Base-by-base conservation (phyloP, 2,329 filamentous ascomycete species). In the Lizonia empirigonia region DNA sequence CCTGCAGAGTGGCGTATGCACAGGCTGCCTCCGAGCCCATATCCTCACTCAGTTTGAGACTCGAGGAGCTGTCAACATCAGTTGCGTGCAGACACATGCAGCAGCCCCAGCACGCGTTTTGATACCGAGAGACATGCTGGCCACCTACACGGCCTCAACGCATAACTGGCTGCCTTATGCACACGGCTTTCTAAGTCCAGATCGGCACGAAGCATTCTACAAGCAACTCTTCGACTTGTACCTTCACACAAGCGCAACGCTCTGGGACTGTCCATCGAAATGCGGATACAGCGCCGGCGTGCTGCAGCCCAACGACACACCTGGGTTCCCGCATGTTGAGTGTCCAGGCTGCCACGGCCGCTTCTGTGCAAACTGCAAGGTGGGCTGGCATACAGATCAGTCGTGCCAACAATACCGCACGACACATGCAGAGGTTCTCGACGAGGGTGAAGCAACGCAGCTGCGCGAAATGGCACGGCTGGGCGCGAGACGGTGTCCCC, bases 401-500 rank as follows among this genome's bases (percentile, higher is more conserved):
- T 41, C 37, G 22, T 48, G 44, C 7, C 44, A 40, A 13, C 15
- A 40, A 16, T 48, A 48, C 18, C 20, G 33, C 10, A 13, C 42
- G 8, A 18, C n/a, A 4, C 32, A 45, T n/a, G 23, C 32, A 7
- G 30, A 35, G 16, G 9, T 44, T 5, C 41, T 16, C 22, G 41
- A 44, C 32, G 16, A 27, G 13, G 16, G 29, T 18, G 35, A 47
- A 22, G 44, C 12, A 7, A 20, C 9, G 7, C 35, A 24, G 3
- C 20, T 50, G 8, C 27, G 23, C 5, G 33, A 42, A 12, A 30
- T 50, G 39, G 39, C 39, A n/a, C 12, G 16, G 7, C 39, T 50
- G 15, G 32, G 39, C 7, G 47, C 47, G 7, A 18, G 34, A 10
- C 47, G 39, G 7, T 50, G 47, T 32, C 47, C 47, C 8, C 19